Evolutionary conservation across 192 early-diverging fungal genomes (phyloP).

Genomic region (Umbelopsis sp.): DNA sequence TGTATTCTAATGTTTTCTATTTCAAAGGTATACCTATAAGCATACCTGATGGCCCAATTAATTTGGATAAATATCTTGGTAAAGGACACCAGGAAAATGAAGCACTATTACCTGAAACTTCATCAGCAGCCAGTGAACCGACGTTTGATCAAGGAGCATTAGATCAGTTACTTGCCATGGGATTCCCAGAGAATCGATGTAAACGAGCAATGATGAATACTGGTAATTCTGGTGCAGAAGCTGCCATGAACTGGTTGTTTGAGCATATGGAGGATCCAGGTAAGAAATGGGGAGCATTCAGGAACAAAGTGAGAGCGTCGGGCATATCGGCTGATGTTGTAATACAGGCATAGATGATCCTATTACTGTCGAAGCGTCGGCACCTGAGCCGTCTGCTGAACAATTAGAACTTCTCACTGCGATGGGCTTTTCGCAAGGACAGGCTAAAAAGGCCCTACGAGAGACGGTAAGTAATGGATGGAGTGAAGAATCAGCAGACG

Average conservation of each 20-base stretch:
- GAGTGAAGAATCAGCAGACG: background rate
- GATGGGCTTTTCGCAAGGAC: constrained; percentile 88
- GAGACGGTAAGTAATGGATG: constrained; percentile 64
- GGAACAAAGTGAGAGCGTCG: background rate
- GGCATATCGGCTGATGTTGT: background rate
- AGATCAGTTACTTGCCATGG: constrained; percentile 88
- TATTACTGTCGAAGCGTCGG: constrained; percentile 31
- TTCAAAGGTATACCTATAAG: constrained; percentile 56
- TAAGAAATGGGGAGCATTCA: background rate
- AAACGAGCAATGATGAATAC: constrained; percentile 82
- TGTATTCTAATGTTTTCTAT: background rate
- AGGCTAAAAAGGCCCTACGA: constrained; percentile 79
- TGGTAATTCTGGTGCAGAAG: constrained; percentile 78
- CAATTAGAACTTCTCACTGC: constrained; percentile 76
- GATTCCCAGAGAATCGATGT: constrained; percentile 85
- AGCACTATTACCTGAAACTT: constrained; percentile 76
- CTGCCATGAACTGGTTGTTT: constrained; percentile 94
- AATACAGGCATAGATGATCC: constrained; percentile 75
- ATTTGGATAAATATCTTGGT: constrained; percentile 72
- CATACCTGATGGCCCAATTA: constrained; percentile 51
- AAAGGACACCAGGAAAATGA: constrained; percentile 70
- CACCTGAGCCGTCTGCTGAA: constrained; percentile 44
- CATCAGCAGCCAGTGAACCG: constrained; percentile 37
- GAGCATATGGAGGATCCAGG: constrained; percentile 97
- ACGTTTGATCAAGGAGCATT: constrained; percentile 68